Conservation (phyloP, 305 asterid genomes). For the Euphrasia arctica region DNA sequence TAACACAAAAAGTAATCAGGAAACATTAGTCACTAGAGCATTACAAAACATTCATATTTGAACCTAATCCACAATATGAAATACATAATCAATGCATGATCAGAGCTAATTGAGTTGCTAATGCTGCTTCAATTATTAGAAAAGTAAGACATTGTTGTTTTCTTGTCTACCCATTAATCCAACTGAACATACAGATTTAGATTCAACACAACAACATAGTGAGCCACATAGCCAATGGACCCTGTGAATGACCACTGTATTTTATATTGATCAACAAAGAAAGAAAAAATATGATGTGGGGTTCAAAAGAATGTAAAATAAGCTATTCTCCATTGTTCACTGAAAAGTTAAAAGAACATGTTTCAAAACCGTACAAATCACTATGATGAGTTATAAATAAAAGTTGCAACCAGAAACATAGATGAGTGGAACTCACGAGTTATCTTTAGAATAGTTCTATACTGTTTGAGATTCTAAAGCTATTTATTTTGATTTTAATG, state of each 20-base stretch:
- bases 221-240: not conserved
- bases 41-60: no score
- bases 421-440: no score
- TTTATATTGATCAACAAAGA: not conserved
- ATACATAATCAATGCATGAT: no score
- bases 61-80: no score
- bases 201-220: not conserved
- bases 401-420: no score
- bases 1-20: not conserved
- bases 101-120: no score
- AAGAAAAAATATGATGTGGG: slow-evolving; percentile 9
- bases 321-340: slow-evolving; percentile 2
- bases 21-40: not conserved
- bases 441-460: no score
- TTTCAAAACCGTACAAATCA: no score
- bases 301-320: slow-evolving; percentile 4
- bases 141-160: not conserved
- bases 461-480: no score
- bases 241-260: not conserved
- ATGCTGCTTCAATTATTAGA: not conserved
- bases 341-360: not conserved
- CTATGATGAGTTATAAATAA: no score
- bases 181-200: not conserved
- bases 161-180: slow-evolving; percentile 4
- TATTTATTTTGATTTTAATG: not conserved